Conservation (phyloP, 192 early-diverging fungal genomes). For the Backusella circina region DNA sequence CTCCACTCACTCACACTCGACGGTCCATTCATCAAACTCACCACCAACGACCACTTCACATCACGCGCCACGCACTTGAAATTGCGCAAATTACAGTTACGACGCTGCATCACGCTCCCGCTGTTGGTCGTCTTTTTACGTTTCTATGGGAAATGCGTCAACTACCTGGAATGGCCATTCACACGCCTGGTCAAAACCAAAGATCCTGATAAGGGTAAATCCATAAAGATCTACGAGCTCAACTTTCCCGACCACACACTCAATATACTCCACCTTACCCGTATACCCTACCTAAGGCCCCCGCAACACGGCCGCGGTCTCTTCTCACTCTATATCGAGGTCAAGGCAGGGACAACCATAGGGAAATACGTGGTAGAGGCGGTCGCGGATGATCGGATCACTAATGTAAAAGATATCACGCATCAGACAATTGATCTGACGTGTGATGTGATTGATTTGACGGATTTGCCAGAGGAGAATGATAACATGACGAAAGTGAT, state of each 20-base stretch:
- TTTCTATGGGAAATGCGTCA: background rate
- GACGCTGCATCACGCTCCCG: background rate
- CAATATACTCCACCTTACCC: background rate
- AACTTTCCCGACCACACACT: background rate
- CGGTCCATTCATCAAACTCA: background rate
- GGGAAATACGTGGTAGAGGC: background rate
- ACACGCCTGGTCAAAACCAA: background rate
- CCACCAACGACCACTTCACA: background rate
- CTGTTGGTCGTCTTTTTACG: background rate
- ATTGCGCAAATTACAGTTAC: background rate
- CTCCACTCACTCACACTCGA: background rate
- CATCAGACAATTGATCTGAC: background rate
- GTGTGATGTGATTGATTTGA: background rate
- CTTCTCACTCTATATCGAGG: background rate
- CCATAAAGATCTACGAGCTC: background rate
- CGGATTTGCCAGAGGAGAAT: background rate
- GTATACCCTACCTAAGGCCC: background rate
- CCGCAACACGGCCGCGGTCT: too few relatives aligned
- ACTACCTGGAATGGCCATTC: background rate
- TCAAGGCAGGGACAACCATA: background rate
- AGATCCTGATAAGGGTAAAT: background rate
- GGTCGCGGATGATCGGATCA: background rate
- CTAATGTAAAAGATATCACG: background rate
- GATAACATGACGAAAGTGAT: background rate
- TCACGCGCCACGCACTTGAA: background rate